These are phyloP conservation scores for Blepharisma stoltei DNA, from an alignment of 73 alveolate species.

Conservation along the genomic window DNA sequence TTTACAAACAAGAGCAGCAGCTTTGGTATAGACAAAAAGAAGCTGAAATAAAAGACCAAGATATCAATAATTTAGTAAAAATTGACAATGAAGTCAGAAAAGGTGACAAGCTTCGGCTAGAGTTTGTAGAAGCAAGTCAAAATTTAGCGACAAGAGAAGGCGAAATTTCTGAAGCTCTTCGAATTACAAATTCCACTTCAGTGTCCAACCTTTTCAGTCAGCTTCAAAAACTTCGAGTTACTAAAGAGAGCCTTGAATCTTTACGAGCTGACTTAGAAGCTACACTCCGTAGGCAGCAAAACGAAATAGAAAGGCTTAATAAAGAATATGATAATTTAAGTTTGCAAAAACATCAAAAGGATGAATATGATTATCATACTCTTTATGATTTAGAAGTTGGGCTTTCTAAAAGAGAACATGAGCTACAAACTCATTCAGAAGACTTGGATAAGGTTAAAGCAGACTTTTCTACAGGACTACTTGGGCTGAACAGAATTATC, in stretches of 20 bases:
- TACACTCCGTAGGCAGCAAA: not conserved
- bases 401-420: not conserved
- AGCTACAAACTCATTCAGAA: not conserved
- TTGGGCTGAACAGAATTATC: constrained; percentile 1
- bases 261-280: constrained; percentile 2
- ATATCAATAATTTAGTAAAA: not conserved
- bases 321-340: not conserved
- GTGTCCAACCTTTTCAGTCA: not conserved
- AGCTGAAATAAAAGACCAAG: not conserved
- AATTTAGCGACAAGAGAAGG: not conserved
- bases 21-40: not conserved
- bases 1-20: not conserved
- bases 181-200: not conserved
- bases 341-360: not conserved
- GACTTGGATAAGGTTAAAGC: not conserved
- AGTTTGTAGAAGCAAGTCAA: not conserved
- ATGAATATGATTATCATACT: constrained; percentile 23
- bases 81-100: not conserved
- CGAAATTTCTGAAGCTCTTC: not conserved
- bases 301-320: not conserved
- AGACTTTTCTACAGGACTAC: constrained; percentile 5
- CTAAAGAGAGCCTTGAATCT: not conserved
- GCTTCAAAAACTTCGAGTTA: not conserved
- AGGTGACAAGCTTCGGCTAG: constrained; percentile 2
- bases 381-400: not conserved